phyloP scores from a whole-genome alignment of 495 filamentous ascomycete species.

The Tuber indicum region DNA sequence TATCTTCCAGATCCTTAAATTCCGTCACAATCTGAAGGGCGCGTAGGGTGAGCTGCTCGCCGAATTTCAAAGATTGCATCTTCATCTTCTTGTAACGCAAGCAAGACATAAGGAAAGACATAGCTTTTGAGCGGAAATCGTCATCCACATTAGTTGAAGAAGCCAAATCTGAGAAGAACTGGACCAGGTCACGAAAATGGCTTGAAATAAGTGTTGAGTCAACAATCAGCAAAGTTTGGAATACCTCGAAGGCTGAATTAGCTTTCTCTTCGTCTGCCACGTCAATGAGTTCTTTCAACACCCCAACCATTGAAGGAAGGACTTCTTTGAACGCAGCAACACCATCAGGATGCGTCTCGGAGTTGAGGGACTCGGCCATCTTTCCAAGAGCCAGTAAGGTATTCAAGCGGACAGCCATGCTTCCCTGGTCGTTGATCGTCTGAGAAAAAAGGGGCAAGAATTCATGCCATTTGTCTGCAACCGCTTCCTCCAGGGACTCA shows the following conservation, averaged over 20 bases:
- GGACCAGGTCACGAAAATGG: slow-evolving; percentile 83
- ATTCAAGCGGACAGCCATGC: slow-evolving; percentile 84
- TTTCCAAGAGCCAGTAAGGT: slow-evolving; percentile 88
- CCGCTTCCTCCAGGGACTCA: slow-evolving; percentile 72
- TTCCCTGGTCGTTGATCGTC: slow-evolving; percentile 86
- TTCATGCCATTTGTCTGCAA: slow-evolving; percentile 66
- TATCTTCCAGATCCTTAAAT: slow-evolving; percentile 55
- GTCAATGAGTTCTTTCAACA: slow-evolving; percentile 75
- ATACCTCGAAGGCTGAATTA: slow-evolving; percentile 89
- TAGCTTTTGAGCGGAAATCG: slow-evolving; percentile 78
- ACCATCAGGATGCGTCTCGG: slow-evolving; percentile 68
- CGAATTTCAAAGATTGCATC: slow-evolving; percentile 86
- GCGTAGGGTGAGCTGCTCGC: slow-evolving; percentile 74
- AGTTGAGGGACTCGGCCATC: slow-evolving; percentile 77
- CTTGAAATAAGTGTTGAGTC: slow-evolving; percentile 73
- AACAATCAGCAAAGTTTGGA: slow-evolving; percentile 89
- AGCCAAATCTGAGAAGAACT: slow-evolving; percentile 88
- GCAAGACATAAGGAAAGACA: slow-evolving; percentile 88
- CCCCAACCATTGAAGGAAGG: slow-evolving; percentile 79
- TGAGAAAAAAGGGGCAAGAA: slow-evolving; percentile 77
- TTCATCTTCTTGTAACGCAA: slow-evolving; percentile 90
- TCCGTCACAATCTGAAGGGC: slow-evolving; percentile 76
- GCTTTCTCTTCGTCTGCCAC: slow-evolving; percentile 74
- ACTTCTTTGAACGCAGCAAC: slow-evolving; percentile 67
- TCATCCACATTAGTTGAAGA: slow-evolving; percentile 67